phyloP scores from a whole-genome alignment of 176 grass and related monocot species.

The Zea luxurians region DNA sequence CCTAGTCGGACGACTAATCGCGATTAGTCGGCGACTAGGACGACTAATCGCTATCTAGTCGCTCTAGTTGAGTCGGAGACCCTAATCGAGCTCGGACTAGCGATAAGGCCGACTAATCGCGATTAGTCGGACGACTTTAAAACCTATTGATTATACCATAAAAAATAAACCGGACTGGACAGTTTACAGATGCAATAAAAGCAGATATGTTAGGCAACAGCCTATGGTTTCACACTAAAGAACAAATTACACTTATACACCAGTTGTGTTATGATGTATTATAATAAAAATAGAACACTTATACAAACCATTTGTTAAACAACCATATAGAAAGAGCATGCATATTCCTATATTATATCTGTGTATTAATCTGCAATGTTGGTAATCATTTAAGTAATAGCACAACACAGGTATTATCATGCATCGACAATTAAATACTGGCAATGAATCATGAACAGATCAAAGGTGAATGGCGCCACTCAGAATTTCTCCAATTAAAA shows the following conservation, averaged over 20 bases:
- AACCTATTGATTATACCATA: not conserved
- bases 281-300: too few relatives aligned
- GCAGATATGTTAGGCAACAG: too few relatives aligned
- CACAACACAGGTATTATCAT: not conserved
- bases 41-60: too few relatives aligned
- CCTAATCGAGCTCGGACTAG: too few relatives aligned
- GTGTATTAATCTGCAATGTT: not conserved
- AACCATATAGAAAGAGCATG: not conserved
- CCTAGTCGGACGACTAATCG: too few relatives aligned
- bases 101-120: too few relatives aligned
- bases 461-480: not conserved
- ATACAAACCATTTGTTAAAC: not conserved
- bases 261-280: too few relatives aligned
- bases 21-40: too few relatives aligned
- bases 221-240: too few relatives aligned
- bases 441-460: not conserved
- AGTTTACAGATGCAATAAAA: not conserved
- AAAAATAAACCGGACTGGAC: not conserved
- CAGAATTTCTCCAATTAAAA: slow-evolving; percentile 30
- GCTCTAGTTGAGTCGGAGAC: too few relatives aligned
- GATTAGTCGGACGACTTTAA: too few relatives aligned
- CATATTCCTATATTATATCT: not conserved
- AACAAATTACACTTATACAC: too few relatives aligned
- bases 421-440: not conserved
- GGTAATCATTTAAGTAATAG: slow-evolving; percentile 20